phyloP scores from a whole-genome alignment of 2,329 filamentous ascomycete genomes.

The Colletotrichum sp. region DNA sequence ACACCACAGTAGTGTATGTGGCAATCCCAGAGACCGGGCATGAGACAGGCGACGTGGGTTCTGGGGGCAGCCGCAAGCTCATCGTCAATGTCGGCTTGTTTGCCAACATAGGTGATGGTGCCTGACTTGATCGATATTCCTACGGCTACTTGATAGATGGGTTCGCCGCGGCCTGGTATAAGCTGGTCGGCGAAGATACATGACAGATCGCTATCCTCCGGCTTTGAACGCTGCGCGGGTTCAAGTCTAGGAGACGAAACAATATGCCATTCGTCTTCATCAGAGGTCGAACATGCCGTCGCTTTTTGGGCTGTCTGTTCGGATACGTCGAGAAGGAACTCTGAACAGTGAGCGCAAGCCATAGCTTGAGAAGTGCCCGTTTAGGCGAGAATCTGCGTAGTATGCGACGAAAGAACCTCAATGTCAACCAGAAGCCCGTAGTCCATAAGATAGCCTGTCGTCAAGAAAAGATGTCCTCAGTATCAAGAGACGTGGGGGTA shows the following conservation, averaged over 20 bases:
- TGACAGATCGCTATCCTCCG: not conserved
- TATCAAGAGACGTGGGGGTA: not conserved
- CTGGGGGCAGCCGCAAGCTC: not conserved
- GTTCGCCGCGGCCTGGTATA: not conserved
- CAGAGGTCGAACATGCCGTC: not conserved
- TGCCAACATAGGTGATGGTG: not conserved
- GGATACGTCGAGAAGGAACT: not conserved
- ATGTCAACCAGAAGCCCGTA: not conserved
- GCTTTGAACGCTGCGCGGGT: not conserved
- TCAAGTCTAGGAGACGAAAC: not conserved
- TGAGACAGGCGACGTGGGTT: not conserved
- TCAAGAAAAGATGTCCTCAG: not conserved
- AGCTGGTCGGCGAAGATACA: not conserved
- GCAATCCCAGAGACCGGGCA: not conserved
- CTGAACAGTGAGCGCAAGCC: not conserved
- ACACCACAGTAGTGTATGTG: not conserved
- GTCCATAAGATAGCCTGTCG: not conserved
- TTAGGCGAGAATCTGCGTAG: not conserved
- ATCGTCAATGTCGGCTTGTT: not conserved
- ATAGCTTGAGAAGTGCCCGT: not conserved
- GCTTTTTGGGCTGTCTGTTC: fast-evolving
- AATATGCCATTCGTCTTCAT: not conserved
- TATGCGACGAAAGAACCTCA: not conserved
- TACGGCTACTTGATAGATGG: not conserved
- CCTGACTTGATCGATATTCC: not conserved